Base-by-base conservation (phyloP, 352 stramenopile genomes). In the Globisporangium okanoganense region DNA sequence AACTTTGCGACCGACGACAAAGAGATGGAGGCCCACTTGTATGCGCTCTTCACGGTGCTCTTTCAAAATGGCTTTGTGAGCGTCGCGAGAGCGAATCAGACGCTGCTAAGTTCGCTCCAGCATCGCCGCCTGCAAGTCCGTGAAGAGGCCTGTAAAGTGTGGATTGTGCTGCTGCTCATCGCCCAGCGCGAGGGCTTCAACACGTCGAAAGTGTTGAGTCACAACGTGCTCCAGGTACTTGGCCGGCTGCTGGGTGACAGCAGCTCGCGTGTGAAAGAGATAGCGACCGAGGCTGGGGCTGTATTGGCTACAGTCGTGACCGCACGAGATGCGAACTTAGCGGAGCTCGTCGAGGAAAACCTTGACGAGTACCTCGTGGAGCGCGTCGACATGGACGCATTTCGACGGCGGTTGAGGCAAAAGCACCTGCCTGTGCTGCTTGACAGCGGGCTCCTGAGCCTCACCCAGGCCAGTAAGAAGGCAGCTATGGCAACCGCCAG, bases 81-180 rank as follows among this genome's bases (percentile, higher is more conserved):
- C 16, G 44, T 75, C n/a, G 56, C 33, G 5, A 7, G n/a, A 33
- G 61, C 76, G 40, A 64, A 68, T 31, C 61, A 70, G 31, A 36
- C 70, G 2, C 52, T 91, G 13, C 38, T 75, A 13, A 71, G 45
- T 33, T 69, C 65, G 0, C 53, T 89, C 52, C 69, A 74, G 20
- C 81, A 90, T 47, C 78, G 78, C 13, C 67, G 76, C 5, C 62
- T 76, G 3, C 76, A 88, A 69, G 65, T 93, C 2, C 78, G 84
- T 13, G 81, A 88, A 58, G 76, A 89, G 69, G 78, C 70, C 10
- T 43, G 83, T 0, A 77, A 75, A 57, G 63, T 87, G 16, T 91
- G 79, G 79, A 76, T 85, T 12, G 61, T 85, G 2, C 54, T 83
- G 6, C 44, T 89, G 25, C 54, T 91, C 2, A 66, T 72, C 1